phyloP scores from a whole-genome alignment of 1,284 basidiomycete species.

The Takashimella tepidaria region DNA sequence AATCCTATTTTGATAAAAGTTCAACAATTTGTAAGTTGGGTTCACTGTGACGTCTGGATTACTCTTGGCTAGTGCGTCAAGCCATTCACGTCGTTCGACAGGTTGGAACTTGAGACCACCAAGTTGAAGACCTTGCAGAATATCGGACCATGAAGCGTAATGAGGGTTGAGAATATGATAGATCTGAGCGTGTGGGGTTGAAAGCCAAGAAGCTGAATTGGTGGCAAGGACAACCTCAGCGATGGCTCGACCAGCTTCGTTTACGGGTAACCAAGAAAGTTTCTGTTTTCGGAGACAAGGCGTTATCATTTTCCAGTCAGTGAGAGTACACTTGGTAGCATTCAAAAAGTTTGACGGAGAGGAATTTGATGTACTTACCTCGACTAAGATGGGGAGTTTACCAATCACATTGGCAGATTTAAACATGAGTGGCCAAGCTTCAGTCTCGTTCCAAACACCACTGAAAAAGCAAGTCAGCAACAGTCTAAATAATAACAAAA shows the following conservation, averaged over 20 bases:
- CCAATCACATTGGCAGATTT: conserved; percentile 49
- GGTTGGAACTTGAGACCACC: conserved; percentile 68
- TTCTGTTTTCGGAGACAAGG: too few species aligned
- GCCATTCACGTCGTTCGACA: conserved; percentile 59
- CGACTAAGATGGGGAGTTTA: conserved; percentile 51
- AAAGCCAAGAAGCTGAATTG: conserved; percentile 11
- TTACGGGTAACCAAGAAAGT: conserved; percentile 58
- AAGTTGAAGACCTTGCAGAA: conserved; percentile 59
- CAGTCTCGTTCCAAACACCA: conserved; percentile 60
- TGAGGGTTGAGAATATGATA: conserved; percentile 66
- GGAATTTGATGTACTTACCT: too few species aligned
- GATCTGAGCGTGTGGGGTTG: conserved; percentile 46
- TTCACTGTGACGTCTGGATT: conserved; percentile 51
- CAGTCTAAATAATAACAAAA: too few species aligned
- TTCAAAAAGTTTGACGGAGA: too few species aligned
- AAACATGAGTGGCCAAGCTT: conserved; percentile 53
- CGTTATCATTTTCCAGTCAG: too few species aligned
- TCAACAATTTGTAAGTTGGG: conserved; percentile 54
- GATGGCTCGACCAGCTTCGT: conserved; percentile 55
- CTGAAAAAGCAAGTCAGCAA: too few species aligned
- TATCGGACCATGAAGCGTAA: conserved; percentile 51
- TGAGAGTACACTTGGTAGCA: too few species aligned
- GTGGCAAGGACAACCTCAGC: conserved; percentile 50
- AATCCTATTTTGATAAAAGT: conserved; percentile 32
- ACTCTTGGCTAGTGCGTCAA: conserved; percentile 49